These are phyloP conservation scores for Penicillium macrosclerotiorum DNA, from an alignment of 495 filamentous ascomycete species.

Conservation along the genomic window DNA sequence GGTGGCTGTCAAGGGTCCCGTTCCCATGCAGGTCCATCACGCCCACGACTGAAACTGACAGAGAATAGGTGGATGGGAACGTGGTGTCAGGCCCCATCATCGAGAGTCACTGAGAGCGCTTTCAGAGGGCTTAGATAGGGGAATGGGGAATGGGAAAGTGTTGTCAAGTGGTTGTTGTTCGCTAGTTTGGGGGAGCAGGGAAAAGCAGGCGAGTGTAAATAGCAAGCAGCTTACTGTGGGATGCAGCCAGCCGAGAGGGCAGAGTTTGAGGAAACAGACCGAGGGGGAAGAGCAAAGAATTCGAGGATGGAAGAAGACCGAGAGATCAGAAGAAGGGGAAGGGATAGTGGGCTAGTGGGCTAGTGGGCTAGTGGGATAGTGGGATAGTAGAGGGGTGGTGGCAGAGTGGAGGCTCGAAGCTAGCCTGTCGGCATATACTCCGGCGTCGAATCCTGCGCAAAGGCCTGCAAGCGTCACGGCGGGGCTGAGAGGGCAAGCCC, in stretches of 20 bases:
- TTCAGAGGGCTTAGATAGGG: no score
- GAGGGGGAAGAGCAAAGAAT: slow-evolving; percentile 1
- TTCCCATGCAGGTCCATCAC: no score
- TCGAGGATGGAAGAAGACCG: neutral
- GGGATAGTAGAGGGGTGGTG: neutral
- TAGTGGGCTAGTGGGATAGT: neutral
- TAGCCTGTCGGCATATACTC: slow-evolving; percentile 17
- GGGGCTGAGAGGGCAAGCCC: slow-evolving; percentile 6
- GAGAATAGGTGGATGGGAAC: no score
- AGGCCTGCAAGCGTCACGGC: no score
- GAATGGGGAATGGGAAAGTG: neutral
- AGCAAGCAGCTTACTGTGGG: slow-evolving; percentile 8
- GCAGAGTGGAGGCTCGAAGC: neutral
- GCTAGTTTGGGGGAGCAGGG: neutral
- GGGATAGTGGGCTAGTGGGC: neutral
- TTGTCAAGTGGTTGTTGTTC: neutral
- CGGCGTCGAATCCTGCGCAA: no score
- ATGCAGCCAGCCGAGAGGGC: slow-evolving; percentile 7
- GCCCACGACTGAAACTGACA: no score
- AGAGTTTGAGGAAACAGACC: neutral
- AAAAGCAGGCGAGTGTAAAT: neutral
- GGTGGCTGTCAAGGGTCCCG: no score
- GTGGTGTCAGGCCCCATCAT: no score
- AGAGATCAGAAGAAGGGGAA: slow-evolving; percentile 1
- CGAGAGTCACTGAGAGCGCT: no score